phyloP scores from a whole-genome alignment of 2,329 filamentous ascomycete species.

The Hypoxylon sp. region DNA sequence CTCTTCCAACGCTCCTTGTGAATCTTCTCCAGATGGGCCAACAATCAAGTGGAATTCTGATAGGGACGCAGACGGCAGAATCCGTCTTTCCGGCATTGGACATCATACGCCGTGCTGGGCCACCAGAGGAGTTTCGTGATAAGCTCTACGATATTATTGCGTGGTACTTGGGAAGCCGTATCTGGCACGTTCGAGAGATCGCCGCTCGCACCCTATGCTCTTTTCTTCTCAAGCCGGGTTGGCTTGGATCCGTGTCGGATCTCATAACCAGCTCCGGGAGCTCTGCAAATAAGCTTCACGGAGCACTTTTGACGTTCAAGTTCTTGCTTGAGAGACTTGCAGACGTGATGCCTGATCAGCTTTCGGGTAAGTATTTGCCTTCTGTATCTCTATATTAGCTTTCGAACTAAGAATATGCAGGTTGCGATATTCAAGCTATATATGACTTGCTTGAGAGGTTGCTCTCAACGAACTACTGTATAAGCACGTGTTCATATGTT shows the following conservation, averaged over 20 bases:
- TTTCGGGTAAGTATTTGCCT: constrained; percentile 57
- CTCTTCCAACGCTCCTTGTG: constrained; percentile 73
- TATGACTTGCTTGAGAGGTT: constrained; percentile 43
- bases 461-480: constrained; percentile 30
- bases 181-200: constrained; percentile 87
- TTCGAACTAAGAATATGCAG: constrained; percentile 39
- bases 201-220: constrained; percentile 79
- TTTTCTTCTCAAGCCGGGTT: constrained; percentile 67
- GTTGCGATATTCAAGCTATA: constrained; percentile 39
- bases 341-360: constrained; percentile 60
- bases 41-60: constrained; percentile 52
- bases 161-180: constrained; percentile 73
- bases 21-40: constrained; percentile 70
- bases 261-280: constrained; percentile 54
- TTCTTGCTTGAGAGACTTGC: constrained; percentile 68
- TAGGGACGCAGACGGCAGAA: constrained; percentile 67
- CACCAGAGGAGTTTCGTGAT: constrained; percentile 68
- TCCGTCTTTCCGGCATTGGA: constrained; percentile 87
- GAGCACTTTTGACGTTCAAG: constrained; percentile 67
- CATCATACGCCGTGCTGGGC: constrained; percentile 78
- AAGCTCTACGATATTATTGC: constrained; percentile 71
- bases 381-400: not conserved
- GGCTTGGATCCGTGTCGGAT: constrained; percentile 58
- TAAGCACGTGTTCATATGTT: constrained; percentile 48
- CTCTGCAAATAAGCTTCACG: constrained; percentile 69